Evolutionary conservation across 768 basidiomycete species (phyloP).

Genomic region (Suillus spraguei): DNA sequence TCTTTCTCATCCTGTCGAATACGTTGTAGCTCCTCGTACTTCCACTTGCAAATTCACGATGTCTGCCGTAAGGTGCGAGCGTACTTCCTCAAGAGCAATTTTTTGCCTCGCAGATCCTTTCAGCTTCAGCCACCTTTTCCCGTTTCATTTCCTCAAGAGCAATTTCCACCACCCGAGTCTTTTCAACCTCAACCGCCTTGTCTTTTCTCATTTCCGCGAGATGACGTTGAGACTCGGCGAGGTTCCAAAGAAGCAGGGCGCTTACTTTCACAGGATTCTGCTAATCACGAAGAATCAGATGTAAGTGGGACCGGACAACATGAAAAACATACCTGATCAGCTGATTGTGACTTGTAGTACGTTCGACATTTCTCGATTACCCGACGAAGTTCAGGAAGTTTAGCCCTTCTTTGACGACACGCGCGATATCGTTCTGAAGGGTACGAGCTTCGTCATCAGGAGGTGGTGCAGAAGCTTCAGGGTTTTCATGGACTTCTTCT

Average conservation of each 20-base stretch:
- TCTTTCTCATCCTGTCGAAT: constrained; percentile 52
- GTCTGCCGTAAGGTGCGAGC: constrained; percentile 32
- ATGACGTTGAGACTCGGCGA: constrained; percentile 50
- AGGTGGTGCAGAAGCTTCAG: constrained; percentile 25
- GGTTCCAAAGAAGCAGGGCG: constrained; percentile 50
- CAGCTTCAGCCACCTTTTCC: constrained; percentile 30
- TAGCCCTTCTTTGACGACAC: constrained; percentile 59
- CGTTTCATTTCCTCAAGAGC: constrained; percentile 28
- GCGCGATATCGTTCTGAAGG: constrained; percentile 56
- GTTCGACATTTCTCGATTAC: constrained; percentile 52
- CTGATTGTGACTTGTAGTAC: constrained; percentile 49
- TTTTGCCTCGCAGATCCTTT: constrained; percentile 34
- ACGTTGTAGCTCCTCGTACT: constrained; percentile 43
- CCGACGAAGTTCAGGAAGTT: constrained; percentile 49
- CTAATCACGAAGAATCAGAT: constrained; percentile 29
- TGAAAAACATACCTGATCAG: constrained; percentile 43
- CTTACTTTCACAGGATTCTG: constrained; percentile 53
- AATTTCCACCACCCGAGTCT: constrained; percentile 31
- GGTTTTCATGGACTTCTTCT: constrained; percentile 14
- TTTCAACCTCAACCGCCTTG: constrained; percentile 32
- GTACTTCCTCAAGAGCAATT: constrained; percentile 34
- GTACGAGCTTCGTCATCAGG: constrained; percentile 48
- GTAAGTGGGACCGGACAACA: neutral
- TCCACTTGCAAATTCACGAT: constrained; percentile 41
- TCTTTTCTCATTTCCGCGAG: constrained; percentile 23